These are phyloP conservation scores for Dioscorea zingiberensis DNA, from an alignment of 106 monocot genomes.

Conservation along the genomic window DNA sequence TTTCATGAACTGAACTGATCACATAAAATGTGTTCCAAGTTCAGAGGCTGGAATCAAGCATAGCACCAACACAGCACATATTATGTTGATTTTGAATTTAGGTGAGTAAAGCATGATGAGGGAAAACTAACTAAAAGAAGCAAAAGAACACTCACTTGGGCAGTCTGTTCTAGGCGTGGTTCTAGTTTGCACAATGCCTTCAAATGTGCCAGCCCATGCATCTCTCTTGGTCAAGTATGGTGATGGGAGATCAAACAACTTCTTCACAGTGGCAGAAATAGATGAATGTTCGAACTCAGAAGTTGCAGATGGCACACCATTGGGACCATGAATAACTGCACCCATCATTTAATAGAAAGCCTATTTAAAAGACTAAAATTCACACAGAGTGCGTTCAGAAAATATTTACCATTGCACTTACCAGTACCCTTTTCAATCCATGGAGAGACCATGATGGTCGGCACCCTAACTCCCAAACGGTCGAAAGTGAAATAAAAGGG, in stretches of 20 bases:
- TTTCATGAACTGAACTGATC: too few relatives aligned
- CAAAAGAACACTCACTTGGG: constrained; percentile 4
- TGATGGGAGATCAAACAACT: constrained; percentile 10
- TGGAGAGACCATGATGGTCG: constrained; percentile 51
- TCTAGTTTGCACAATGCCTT: constrained; percentile 4
- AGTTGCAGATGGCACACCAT: background rate
- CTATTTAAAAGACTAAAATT: too few relatives aligned
- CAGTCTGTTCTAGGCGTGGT: constrained; percentile 16
- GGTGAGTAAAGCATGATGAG: background rate
- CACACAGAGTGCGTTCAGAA: too few relatives aligned
- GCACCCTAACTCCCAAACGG: constrained; percentile 64
- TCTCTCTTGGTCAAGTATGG: constrained; percentile 19
- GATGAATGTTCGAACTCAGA: constrained; percentile 31
- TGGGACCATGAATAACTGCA: constrained; percentile 16
- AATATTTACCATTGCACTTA: background rate
- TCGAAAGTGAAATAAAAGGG: constrained; percentile 41
- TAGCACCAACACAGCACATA: too few relatives aligned
- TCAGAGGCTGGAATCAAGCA: too few relatives aligned
- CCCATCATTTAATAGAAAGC: background rate
- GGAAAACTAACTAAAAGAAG: background rate
- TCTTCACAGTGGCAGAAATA: constrained; percentile 29
- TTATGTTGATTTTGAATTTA: too few relatives aligned
- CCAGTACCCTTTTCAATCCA: constrained; percentile 64
- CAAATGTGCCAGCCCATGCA: constrained; percentile 34
- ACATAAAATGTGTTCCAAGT: too few relatives aligned